phyloP scores from a whole-genome alignment of 169 alveolate genomes.

The Eimeria acervulina region DNA sequence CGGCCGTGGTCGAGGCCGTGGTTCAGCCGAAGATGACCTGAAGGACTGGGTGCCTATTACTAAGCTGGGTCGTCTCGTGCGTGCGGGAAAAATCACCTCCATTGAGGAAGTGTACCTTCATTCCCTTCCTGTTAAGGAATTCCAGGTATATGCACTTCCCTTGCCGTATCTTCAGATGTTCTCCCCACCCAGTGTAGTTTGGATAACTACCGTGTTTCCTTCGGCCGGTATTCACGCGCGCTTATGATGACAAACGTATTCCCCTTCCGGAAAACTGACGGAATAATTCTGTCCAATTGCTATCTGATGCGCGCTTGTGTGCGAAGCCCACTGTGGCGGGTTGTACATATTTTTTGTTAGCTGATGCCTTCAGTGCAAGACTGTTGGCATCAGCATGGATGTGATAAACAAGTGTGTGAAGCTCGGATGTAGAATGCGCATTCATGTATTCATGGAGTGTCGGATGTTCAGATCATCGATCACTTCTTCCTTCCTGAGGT shows the following conservation, averaged over 20 bases:
- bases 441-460: background rate
- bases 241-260: slow-evolving; percentile 79
- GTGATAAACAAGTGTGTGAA: background rate
- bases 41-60: slow-evolving; percentile 99
- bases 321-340: background rate
- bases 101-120: slow-evolving; percentile 99
- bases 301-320: slow-evolving; percentile 41
- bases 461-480: slow-evolving; percentile 89
- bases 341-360: background rate
- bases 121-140: slow-evolving; percentile 99
- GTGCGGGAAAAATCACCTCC: slow-evolving; percentile 97
- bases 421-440: background rate
- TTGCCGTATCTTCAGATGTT: background rate
- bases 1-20: slow-evolving; percentile 91
- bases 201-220: background rate
- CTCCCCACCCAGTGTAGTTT: background rate
- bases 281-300: slow-evolving; percentile 71
- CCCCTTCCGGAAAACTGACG: slow-evolving; percentile 82
- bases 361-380: background rate
- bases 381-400: no score
- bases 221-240: background rate
- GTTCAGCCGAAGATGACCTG: slow-evolving; percentile 96
- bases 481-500: slow-evolving; percentile 95
- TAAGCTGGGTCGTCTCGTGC: slow-evolving; percentile 99
- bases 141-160: slow-evolving; percentile 92